These are phyloP conservation scores for Paraglomus brasilianum DNA, from an alignment of 192 early-diverging fungal genomes.

Conservation along the genomic window DNA sequence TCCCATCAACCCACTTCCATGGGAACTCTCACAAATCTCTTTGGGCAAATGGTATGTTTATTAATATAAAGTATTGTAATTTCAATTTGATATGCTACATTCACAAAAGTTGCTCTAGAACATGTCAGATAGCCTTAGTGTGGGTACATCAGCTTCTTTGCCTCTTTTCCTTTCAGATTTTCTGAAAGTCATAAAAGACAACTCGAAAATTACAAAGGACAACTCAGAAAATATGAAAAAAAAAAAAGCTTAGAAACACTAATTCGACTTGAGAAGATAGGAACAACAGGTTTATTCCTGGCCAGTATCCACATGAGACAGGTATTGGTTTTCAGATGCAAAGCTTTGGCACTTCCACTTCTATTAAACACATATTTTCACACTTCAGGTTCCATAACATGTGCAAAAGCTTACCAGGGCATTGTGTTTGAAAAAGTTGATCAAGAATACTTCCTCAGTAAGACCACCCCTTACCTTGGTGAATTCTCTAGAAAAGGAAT, in stretches of 20 bases:
- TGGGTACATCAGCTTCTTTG: no score
- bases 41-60: constrained; percentile 20
- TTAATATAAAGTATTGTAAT: constrained; percentile 23
- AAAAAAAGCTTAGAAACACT: background rate
- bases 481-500: background rate
- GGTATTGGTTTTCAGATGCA: background rate
- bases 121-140: constrained; percentile 1
- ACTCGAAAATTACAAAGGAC: background rate
- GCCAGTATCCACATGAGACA: background rate
- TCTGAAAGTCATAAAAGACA: background rate
- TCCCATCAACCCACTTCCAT: no score
- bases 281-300: no score
- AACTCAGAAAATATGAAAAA: constrained; percentile 13
- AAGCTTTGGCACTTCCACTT: background rate
- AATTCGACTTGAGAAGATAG: constrained; percentile 4
- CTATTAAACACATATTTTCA: background rate
- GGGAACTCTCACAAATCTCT: constrained; percentile 12
- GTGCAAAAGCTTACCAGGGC: background rate
- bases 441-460: background rate
- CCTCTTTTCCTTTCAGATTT: background rate
- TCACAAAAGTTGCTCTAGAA: constrained; percentile 6
- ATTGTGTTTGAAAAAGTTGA: constrained; percentile 1
- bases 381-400: background rate
- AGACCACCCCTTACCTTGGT: constrained; percentile 4
- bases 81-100: constrained; percentile 7